Evolutionary conservation across 1,284 basidiomycete species (phyloP).

Genomic region (Puccinia hordei): DNA sequence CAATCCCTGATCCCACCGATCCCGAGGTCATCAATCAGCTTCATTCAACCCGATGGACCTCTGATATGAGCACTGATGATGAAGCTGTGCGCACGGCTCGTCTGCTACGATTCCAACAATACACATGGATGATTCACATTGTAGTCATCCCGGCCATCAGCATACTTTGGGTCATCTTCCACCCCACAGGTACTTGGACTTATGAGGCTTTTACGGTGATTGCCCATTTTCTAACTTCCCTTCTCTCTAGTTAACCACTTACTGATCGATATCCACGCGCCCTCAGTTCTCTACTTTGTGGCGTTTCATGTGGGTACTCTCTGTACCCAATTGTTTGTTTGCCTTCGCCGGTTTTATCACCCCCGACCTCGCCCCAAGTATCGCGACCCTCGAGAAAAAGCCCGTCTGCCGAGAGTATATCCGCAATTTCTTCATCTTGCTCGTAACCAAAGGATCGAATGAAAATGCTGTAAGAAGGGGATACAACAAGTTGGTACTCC

Average conservation of each 20-base stretch:
- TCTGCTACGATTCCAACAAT: constrained; percentile 58
- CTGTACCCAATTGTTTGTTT: constrained; percentile 60
- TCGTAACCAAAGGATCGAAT: constrained; percentile 61
- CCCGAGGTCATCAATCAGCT: constrained; percentile 59
- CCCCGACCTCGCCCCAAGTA: constrained; percentile 60
- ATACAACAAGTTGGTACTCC: constrained; percentile 60
- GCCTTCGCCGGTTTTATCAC: constrained; percentile 59
- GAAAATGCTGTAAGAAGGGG: constrained; percentile 60
- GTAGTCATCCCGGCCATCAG: constrained; percentile 59
- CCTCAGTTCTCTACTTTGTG: constrained; percentile 59
- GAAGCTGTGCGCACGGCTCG: constrained; percentile 60
- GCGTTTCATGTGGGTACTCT: constrained; percentile 61
- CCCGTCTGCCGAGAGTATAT: constrained; percentile 60
- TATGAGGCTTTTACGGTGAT: constrained; percentile 48
- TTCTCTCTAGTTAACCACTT: background rate
- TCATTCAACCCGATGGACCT: constrained; percentile 60
- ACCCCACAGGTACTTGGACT: constrained; percentile 56
- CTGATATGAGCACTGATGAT: constrained; percentile 58
- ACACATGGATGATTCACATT: constrained; percentile 59
- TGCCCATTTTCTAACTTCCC: background rate
- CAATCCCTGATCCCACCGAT: constrained; percentile 57
- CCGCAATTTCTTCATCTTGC: constrained; percentile 60
- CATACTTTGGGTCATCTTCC: constrained; percentile 59
- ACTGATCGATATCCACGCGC: background rate
- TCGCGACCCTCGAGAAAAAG: constrained; percentile 59